These are phyloP conservation scores for Exophiala sp. DNA, from an alignment of 2,329 filamentous ascomycete species.

Conservation along the genomic window DNA sequence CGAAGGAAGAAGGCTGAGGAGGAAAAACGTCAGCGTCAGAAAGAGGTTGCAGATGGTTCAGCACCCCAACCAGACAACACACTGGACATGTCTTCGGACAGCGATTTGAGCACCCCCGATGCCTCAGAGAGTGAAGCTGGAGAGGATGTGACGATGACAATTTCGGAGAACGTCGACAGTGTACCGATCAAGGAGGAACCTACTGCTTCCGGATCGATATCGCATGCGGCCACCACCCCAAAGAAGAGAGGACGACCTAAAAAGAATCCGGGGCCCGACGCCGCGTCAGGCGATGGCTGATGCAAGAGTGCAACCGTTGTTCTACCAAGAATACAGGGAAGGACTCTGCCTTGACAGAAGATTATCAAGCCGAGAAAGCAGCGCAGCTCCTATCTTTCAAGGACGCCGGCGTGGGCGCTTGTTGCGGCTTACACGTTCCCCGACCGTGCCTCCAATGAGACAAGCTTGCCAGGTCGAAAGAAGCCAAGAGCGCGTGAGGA, in stretches of 20 bases:
- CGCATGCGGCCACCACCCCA: constrained; percentile 2
- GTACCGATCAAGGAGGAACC: constrained; percentile 19
- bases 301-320: neutral
- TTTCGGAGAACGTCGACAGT: neutral
- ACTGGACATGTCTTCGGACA: constrained; percentile 21
- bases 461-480: too few species aligned
- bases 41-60: constrained; percentile 7
- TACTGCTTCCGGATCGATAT: neutral
- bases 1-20: constrained; percentile 28
- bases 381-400: too few species aligned
- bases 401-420: too few species aligned
- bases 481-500: too few species aligned
- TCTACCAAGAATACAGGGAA: neutral
- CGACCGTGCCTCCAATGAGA: too few species aligned
- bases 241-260: constrained; percentile 22
- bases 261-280: constrained; percentile 6
- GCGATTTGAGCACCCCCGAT: constrained; percentile 23
- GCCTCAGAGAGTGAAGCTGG: constrained; percentile 19
- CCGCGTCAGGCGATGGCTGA: neutral
- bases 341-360: too few species aligned
- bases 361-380: too few species aligned
- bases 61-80: neutral
- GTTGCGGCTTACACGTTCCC: too few species aligned
- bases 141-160: constrained; percentile 7
- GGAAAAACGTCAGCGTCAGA: constrained; percentile 23